These are phyloP conservation scores for Pseudogymnoascus pannorum DNA, from an alignment of 2,329 filamentous ascomycete genomes.

Conservation along the genomic window DNA sequence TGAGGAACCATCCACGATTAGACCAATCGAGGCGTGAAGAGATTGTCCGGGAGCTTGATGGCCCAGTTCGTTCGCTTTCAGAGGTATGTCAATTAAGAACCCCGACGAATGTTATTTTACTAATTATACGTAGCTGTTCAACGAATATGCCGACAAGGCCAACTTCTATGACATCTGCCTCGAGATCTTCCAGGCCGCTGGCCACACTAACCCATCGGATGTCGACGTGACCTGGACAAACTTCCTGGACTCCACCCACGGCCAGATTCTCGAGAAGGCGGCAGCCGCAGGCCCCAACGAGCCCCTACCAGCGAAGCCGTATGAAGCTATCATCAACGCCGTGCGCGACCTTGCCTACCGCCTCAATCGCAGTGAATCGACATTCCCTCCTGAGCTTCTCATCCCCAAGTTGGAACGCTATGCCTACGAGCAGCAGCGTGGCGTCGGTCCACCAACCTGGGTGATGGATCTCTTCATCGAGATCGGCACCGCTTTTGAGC, in stretches of 20 bases:
- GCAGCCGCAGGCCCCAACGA: constrained; percentile 39
- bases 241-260: constrained; percentile 66
- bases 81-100: constrained; percentile 49
- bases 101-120: background rate
- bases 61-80: constrained; percentile 68
- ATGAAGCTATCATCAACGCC: constrained; percentile 60
- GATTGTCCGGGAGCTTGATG: constrained; percentile 63
- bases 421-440: constrained; percentile 50
- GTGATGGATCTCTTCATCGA: constrained; percentile 56
- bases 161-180: constrained; percentile 92
- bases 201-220: constrained; percentile 80
- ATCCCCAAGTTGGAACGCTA: constrained; percentile 58
- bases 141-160: constrained; percentile 82
- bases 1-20: constrained; percentile 67
- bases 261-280: constrained; percentile 23
- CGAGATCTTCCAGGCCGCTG: constrained; percentile 83
- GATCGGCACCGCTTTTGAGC: constrained; percentile 54
- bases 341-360: constrained; percentile 59
- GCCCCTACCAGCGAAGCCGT: constrained; percentile 46
- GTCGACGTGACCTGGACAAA: constrained; percentile 80
- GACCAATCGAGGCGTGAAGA: constrained; percentile 53
- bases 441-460: constrained; percentile 38
- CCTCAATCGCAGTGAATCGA: constrained; percentile 56
- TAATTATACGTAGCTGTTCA: constrained; percentile 62
- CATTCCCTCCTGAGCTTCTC: constrained; percentile 56